phyloP scores from a whole-genome alignment of 2,329 filamentous ascomycete species.

The Colletotrichum siamense region DNA sequence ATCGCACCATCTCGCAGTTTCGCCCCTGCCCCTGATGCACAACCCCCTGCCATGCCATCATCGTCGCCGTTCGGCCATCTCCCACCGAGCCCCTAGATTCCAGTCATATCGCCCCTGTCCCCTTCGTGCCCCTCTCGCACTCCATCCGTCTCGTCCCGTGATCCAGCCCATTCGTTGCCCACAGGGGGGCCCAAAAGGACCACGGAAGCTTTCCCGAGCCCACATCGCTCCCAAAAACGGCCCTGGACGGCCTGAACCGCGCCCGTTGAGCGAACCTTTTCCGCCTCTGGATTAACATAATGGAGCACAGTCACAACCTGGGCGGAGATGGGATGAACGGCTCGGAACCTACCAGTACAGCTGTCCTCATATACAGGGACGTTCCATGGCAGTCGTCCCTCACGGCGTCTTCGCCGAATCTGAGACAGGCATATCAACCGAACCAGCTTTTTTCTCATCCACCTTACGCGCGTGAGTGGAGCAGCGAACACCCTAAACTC shows the following conservation, averaged over 20 bases:
- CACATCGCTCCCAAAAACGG: not conserved
- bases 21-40: not conserved
- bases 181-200: not conserved
- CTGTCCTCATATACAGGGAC: not conserved
- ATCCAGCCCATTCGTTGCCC: not conserved
- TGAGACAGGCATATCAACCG: not conserved
- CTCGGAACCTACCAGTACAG: not conserved
- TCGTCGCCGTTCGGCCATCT: not conserved
- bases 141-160: not conserved
- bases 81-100: constrained; percentile 14
- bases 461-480: not conserved
- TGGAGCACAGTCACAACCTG: not conserved
- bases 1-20: not conserved
- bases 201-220: not conserved
- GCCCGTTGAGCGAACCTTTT: not conserved
- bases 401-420: not conserved
- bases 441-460: not conserved
- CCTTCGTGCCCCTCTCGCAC: not conserved
- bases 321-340: not conserved
- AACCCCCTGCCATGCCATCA: constrained; percentile 16
- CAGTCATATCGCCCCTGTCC: constrained; percentile 3
- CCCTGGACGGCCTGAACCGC: not conserved
- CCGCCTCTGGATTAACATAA: not conserved
- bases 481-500: not conserved
- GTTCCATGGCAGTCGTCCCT: not conserved